Evolutionary conservation across 2,329 filamentous ascomycete species (phyloP).

Genomic region (Microsporum audouinii): DNA sequence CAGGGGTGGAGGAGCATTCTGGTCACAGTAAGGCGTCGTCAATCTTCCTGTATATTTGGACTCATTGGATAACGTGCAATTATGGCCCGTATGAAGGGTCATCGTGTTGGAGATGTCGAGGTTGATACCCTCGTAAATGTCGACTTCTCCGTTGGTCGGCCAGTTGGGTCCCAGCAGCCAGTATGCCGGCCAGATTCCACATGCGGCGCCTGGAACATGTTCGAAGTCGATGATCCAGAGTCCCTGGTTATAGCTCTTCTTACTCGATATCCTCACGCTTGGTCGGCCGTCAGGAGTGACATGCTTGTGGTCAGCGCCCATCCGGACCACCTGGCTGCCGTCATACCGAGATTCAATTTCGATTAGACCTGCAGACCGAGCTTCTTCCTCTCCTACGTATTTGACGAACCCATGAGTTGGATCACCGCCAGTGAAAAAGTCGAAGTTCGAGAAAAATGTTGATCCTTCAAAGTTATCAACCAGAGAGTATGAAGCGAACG

Average conservation of each 20-base stretch:
- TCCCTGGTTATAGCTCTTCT: constrained; percentile 35
- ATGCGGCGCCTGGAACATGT: constrained; percentile 39
- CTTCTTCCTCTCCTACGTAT: constrained; percentile 34
- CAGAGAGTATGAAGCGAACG: constrained; percentile 17
- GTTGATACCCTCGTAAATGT: constrained; percentile 44
- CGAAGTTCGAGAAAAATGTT: constrained; percentile 41
- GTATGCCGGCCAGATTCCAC: constrained; percentile 43
- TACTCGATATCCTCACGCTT: constrained; percentile 36
- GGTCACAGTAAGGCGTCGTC: constrained; percentile 40
- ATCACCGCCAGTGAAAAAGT: constrained; percentile 38
- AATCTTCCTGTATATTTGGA: constrained; percentile 40
- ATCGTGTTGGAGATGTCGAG: constrained; percentile 34
- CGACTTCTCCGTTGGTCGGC: constrained; percentile 38
- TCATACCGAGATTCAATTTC: constrained; percentile 20
- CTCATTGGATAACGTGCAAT: constrained; percentile 32
- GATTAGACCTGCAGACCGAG: constrained; percentile 28
- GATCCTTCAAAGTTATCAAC: constrained; percentile 35
- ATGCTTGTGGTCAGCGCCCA: constrained; percentile 36
- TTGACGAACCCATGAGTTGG: constrained; percentile 43
- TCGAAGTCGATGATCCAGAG: constrained; percentile 39
- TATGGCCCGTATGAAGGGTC: constrained; percentile 39
- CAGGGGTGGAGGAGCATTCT: constrained; percentile 29
- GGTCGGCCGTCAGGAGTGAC: constrained; percentile 31
- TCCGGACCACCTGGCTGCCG: constrained; percentile 27
- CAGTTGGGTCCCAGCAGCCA: constrained; percentile 35